These are phyloP conservation scores for Pichia cactophila DNA, from an alignment of 1,139 yeast species.

Conservation along the genomic window DNA sequence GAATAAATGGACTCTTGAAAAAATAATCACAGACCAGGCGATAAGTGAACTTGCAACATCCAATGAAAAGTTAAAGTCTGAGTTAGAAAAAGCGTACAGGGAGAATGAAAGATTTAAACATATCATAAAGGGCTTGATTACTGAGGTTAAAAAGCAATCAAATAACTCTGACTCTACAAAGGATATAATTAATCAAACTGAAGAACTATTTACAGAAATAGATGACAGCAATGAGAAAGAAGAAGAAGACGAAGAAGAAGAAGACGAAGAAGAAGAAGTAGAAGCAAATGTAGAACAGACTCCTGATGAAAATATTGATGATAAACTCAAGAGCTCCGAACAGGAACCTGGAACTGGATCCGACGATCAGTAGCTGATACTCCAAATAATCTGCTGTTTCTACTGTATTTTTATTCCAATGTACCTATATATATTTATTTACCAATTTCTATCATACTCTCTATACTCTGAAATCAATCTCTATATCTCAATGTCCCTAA, in stretches of 20 bases:
- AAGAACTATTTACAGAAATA: neutral
- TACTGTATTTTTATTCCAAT: neutral
- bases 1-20: constrained; percentile 92
- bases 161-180: neutral
- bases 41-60: constrained; percentile 70
- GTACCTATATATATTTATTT: neutral
- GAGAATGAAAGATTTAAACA: constrained; percentile 81
- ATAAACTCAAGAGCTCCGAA: neutral
- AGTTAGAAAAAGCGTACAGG: constrained; percentile 85
- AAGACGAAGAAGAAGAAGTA: constrained; percentile 12
- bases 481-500: constrained; percentile 47
- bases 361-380: neutral
- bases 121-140: constrained; percentile 20
- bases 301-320: constrained; percentile 1
- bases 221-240: constrained; percentile 11
- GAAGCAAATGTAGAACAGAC: constrained; percentile 17
- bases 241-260: constrained; percentile 6
- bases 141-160: constrained; percentile 2
- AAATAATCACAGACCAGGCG: constrained; percentile 84
- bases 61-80: constrained; percentile 72
- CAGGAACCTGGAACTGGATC: neutral
- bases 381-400: neutral
- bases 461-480: neutral
- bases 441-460: neutral
- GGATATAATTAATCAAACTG: neutral